These are phyloP conservation scores for Citrus reticulata DNA, from an alignment of 345 rosid genomes.

Conservation along the genomic window DNA sequence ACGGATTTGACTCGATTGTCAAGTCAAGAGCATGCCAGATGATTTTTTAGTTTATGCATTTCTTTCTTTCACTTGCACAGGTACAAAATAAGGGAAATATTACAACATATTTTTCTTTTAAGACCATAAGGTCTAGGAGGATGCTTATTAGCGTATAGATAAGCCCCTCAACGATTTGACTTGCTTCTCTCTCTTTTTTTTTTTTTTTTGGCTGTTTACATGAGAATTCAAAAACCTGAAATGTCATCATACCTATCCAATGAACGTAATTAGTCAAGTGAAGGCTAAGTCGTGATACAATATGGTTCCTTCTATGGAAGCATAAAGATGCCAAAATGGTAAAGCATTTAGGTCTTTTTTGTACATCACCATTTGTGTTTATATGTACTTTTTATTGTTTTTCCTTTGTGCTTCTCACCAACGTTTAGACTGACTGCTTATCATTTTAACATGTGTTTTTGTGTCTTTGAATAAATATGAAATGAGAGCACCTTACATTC, in stretches of 20 bases:
- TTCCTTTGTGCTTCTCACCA: not conserved
- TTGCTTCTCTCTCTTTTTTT: not conserved
- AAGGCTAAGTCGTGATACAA: not conserved
- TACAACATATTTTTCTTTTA: not conserved
- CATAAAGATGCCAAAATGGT: not conserved
- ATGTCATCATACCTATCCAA: not conserved
- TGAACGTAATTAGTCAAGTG: not conserved
- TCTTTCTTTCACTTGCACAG: not conserved
- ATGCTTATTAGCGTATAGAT: not conserved
- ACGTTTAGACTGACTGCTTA: not conserved
- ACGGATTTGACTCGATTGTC: not conserved
- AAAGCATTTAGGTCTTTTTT: not conserved
- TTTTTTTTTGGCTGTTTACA: not conserved
- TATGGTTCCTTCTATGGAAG: not conserved
- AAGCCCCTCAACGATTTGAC: not conserved
- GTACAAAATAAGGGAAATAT: not conserved
- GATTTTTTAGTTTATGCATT: not conserved
- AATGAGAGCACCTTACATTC: not conserved
- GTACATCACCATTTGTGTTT: not conserved
- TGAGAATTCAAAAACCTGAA: not conserved
- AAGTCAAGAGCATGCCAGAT: not conserved
- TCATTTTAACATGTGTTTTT: not conserved
- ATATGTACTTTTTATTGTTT: not conserved
- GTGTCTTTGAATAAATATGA: not conserved
- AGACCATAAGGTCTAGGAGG: not conserved